Conservation (phyloP, 768 basidiomycete genomes). For the Termitomyces sp. region DNA sequence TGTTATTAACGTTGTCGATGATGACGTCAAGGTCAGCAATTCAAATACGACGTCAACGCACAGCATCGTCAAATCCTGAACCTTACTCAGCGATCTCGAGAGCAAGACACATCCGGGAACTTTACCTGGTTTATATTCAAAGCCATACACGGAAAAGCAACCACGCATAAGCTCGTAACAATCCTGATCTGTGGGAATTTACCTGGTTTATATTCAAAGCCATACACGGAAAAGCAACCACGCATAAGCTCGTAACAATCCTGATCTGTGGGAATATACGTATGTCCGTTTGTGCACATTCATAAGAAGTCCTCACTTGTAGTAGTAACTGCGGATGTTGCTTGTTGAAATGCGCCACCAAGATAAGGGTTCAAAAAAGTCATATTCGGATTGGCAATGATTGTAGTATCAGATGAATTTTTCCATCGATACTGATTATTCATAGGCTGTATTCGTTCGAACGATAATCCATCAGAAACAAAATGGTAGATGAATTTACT, state of each 20-base stretch:
- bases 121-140: slow-evolving; percentile 70
- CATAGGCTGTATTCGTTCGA: slow-evolving; percentile 49
- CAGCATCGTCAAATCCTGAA: slow-evolving; percentile 44
- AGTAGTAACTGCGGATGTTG: slow-evolving; percentile 61
- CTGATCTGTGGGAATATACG: slow-evolving; percentile 39
- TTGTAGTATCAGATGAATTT: slow-evolving; percentile 53
- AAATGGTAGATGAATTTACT: slow-evolving; percentile 33
- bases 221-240: slow-evolving; percentile 65
- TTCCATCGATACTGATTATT: slow-evolving; percentile 67
- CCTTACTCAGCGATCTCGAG: not conserved
- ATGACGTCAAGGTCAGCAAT: not conserved
- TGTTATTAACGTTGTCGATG: not conserved
- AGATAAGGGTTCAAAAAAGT: slow-evolving; percentile 59
- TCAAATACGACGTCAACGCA: slow-evolving; percentile 23
- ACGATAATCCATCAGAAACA: not conserved
- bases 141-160: slow-evolving; percentile 72
- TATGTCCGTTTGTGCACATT: not conserved
- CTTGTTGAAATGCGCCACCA: slow-evolving; percentile 80
- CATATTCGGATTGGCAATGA: slow-evolving; percentile 46
- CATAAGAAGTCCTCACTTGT: slow-evolving; percentile 39
- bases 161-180: slow-evolving; percentile 55
- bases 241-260: slow-evolving; percentile 54
- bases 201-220: slow-evolving; percentile 78
- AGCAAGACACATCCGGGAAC: not conserved
- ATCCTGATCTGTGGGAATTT: slow-evolving; percentile 41